Evolutionary conservation across 2,329 filamentous ascomycete genomes (phyloP).

Genomic region (Sporothrix inflata): DNA sequence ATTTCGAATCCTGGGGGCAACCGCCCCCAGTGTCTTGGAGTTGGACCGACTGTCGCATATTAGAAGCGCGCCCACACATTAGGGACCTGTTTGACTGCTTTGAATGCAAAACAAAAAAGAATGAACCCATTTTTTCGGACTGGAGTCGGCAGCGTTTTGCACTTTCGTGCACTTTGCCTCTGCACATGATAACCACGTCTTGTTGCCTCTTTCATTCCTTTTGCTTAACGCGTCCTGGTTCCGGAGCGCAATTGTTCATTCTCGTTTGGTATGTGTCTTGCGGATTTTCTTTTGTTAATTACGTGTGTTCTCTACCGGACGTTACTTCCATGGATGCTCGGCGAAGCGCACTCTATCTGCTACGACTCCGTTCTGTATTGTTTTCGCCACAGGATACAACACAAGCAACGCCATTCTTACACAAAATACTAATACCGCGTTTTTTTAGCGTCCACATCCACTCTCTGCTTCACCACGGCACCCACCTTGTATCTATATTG

Average conservation of each 20-base stretch:
- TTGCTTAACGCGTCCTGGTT: neutral
- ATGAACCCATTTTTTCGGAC: neutral
- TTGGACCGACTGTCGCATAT: neutral
- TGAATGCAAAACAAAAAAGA: neutral
- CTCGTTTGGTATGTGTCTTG: neutral
- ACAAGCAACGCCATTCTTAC: neutral
- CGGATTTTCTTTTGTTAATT: neutral
- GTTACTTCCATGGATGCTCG: neutral
- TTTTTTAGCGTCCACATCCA: neutral
- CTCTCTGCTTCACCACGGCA: neutral
- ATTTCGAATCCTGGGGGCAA: neutral
- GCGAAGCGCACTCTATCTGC: neutral
- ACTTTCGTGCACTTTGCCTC: neutral
- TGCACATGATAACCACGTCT: neutral
- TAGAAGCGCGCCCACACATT: neutral
- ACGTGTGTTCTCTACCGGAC: neutral
- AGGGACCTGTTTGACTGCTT: neutral
- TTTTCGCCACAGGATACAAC: neutral
- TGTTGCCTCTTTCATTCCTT: neutral
- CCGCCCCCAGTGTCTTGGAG: neutral
- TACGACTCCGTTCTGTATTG: neutral
- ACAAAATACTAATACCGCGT: neutral
- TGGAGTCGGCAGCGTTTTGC: neutral
- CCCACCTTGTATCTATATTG: neutral
- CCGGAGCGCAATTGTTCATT: neutral